Conservation (phyloP, 305 asterid species). For the Andrographis paniculata region DNA sequence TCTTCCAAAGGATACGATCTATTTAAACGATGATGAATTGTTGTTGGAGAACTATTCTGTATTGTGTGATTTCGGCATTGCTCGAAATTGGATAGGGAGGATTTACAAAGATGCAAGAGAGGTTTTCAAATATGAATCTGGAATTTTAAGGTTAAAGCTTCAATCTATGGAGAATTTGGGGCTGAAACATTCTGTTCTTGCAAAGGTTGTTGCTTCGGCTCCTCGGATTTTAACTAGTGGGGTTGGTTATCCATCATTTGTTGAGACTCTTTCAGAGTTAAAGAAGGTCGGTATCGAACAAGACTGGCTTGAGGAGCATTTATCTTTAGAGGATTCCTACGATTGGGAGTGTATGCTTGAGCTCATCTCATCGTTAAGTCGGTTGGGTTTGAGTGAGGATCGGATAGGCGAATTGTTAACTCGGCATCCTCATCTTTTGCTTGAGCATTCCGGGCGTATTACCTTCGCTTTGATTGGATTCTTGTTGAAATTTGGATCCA, state of each 20-base stretch:
- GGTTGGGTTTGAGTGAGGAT: conserved; percentile 41
- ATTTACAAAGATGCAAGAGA: conserved; percentile 19
- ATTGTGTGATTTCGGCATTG: conserved; percentile 65
- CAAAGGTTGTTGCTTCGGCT: conserved; percentile 44
- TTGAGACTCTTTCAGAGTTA: conserved; percentile 33
- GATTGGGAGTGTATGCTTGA: conserved; percentile 49
- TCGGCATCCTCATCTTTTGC: conserved; percentile 42
- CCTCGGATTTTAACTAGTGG: conserved; percentile 50
- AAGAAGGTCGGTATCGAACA: conserved; percentile 31
- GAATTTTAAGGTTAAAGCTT: conserved; percentile 45
- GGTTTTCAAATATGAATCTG: conserved; percentile 40
- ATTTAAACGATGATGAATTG: conserved; percentile 54
- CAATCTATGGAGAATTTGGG: conserved; percentile 39
- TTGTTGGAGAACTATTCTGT: conserved; percentile 64
- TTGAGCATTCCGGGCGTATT: conserved; percentile 42
- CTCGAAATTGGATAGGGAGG: conserved; percentile 51
- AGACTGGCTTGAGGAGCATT: conserved; percentile 48
- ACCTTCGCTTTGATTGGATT: conserved; percentile 40
- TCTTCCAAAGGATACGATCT: conserved; percentile 57
- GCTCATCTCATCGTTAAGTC: conserved; percentile 28
- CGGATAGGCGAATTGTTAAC: conserved; percentile 31
- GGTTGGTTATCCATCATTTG: conserved; percentile 25
- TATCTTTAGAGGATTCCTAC: conserved; percentile 32
- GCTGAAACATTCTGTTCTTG: conserved; percentile 39
- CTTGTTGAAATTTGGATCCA: conserved; percentile 54